These are phyloP conservation scores for Fusarium drepaniforme DNA, from an alignment of 2,329 filamentous ascomycete species.

Conservation along the genomic window DNA sequence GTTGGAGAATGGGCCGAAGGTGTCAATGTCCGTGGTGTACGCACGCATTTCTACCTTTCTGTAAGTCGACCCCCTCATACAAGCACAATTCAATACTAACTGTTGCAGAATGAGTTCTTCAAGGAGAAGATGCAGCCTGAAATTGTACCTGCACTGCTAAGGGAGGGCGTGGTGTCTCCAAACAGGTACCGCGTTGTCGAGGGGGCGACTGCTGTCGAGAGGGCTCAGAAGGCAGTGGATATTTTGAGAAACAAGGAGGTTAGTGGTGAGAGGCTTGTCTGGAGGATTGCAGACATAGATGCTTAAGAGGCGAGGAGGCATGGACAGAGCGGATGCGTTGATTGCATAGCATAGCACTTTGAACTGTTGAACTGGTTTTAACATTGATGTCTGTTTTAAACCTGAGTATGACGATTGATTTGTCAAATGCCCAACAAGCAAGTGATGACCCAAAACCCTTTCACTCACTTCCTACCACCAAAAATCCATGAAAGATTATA, in stretches of 20 bases:
- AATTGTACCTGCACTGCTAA: slow-evolving; percentile 64
- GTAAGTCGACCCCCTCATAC: slow-evolving; percentile 23
- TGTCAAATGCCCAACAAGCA: background rate
- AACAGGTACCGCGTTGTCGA: slow-evolving; percentile 58
- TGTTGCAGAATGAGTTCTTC: slow-evolving; percentile 64
- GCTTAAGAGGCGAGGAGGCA: background rate
- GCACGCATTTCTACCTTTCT: slow-evolving; percentile 46
- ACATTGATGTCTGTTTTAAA: background rate
- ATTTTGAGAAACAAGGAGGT: slow-evolving; percentile 51
- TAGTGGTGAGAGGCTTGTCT: slow-evolving; percentile 57
- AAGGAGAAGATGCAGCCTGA: slow-evolving; percentile 66
- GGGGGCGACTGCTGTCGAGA: slow-evolving; percentile 52
- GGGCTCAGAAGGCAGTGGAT: slow-evolving; percentile 54
- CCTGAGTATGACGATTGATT: background rate
- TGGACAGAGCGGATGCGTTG: background rate
- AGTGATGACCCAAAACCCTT: background rate
- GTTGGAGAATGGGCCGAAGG: slow-evolving; percentile 62
- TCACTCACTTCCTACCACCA: background rate
- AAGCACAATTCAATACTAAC: slow-evolving; percentile 10
- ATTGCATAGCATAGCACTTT: background rate
- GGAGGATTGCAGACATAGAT: slow-evolving; percentile 44
- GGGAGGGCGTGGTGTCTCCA: slow-evolving; percentile 53
- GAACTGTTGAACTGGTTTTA: background rate
- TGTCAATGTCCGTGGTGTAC: slow-evolving; percentile 66
- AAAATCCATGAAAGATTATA: background rate